Evolutionary conservation across 371 early-diverging fungal genomes (phyloP).

Genomic region (Lichtheimia hyalospora): DNA sequence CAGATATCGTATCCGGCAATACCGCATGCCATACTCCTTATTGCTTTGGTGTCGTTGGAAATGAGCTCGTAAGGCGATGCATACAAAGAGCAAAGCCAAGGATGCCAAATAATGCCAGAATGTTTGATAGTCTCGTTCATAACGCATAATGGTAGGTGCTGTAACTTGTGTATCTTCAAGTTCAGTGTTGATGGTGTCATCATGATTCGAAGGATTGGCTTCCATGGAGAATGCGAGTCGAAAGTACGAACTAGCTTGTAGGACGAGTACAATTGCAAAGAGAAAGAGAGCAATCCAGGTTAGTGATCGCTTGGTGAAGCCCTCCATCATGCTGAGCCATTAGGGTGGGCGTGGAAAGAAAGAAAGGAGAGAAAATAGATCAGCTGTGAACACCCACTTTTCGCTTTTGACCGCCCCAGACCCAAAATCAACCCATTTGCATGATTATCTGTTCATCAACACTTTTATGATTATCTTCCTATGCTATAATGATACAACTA

Average conservation of each 20-base stretch:
- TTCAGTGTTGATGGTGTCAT: neutral
- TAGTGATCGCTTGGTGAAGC: constrained; percentile 12
- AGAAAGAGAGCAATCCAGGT: constrained; percentile 5
- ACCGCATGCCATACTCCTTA: neutral
- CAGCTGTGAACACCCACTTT: too few relatives aligned
- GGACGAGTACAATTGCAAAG: constrained; percentile 3
- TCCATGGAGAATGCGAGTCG: constrained; percentile 1
- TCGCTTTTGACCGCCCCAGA: too few relatives aligned
- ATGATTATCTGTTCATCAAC: too few relatives aligned
- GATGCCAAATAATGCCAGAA: neutral
- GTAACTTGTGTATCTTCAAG: too few relatives aligned
- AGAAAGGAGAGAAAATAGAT: neutral
- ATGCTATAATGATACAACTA: too few relatives aligned
- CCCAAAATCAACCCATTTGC: too few relatives aligned
- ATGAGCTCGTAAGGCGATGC: neutral
- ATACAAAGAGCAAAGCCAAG: neutral
- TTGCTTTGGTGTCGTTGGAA: neutral
- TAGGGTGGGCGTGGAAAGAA: neutral
- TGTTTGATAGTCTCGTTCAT: constrained; percentile 6
- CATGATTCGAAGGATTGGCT: neutral
- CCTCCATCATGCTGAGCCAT: neutral
- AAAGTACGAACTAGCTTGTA: constrained; percentile 11
- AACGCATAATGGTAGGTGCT: neutral
- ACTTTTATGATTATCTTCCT: too few relatives aligned
- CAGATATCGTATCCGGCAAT: neutral